Base-by-base conservation (phyloP, 1,284 basidiomycete genomes). In the Earliella scabrosa region DNA sequence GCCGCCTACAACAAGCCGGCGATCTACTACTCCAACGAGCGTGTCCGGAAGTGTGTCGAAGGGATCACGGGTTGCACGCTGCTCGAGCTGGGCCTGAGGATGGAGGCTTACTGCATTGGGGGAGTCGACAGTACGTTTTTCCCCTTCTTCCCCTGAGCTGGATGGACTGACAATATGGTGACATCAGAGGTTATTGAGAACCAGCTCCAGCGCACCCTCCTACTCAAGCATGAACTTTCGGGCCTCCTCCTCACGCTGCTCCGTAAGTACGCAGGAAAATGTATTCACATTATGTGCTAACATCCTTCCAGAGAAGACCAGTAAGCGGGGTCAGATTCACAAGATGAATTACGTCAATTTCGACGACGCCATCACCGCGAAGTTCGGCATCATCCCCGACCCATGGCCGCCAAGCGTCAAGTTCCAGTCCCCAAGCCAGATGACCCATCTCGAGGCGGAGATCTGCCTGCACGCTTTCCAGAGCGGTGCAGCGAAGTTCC, bases 311-410 rank as follows among this genome's bases (percentile, higher is more conserved):
- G 61, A 61, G 56, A 44, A 45, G 10, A 46, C 44, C n/a, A 58
- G 53, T 29, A 29, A n/a, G 18, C 60, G 54, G 6, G 48, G 38
- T 24, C 49, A 44, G 18, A 54, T 63, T 18, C 16, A 43, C 5
- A 45, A 52, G 29, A 68, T 67, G 67, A 49, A 43, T 14, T 69
- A 70, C 55, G 29, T 51, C 27, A 61, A 64, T 41, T 70, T 70
- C 54, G 59, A 66, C 26, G 40, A 50, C 9, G 54, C 56, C 32
- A 65, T 69, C 58, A 69, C 67, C 9, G 40, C 46, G 7, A 51
- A 45, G 27, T 51, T 58, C 26, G 54, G 63, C 29, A 56, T 70
- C 43, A 50, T 68, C 27, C 31, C 65, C 46, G 58, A 66, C 36
- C 57, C 56, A 36, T 70, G 69, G 69, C 68, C 68, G 16, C 56